Evolutionary conservation across 176 grass and related monocot genomes (phyloP), one percentile per base, ranked within the genome.

Genomic region (Eragrostis nindensis): DNA sequence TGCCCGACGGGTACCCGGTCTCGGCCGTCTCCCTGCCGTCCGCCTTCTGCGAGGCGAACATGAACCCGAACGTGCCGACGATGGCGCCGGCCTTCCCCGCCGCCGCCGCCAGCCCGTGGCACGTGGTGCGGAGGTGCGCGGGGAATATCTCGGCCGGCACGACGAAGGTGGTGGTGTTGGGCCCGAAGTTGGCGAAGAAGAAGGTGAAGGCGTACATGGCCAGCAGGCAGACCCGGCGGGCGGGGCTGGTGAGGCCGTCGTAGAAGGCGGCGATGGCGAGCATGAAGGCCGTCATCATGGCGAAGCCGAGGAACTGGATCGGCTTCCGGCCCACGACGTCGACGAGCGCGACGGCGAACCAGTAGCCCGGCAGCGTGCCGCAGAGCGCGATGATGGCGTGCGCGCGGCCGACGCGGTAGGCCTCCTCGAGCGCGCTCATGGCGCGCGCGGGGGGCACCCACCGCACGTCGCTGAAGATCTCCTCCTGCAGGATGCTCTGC

Each of bases 401-500:
- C 14, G 90, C 90, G 68, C 90, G 90, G 32, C 62, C 38, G 65
- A 89, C 83, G 45, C 87, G 86, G 74, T 70, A 86, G 3, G 88
- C 80, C 80, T 94, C 92, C 46, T 89, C 80, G n/a, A 94, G 78
- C 30, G 92, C 84, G 84, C 62, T 87, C 89, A 94, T 1, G 80
- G 79, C 80, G 86, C 84, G 1, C 89, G 86, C 59, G 90, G 76
- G 90, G 90, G 90, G 61, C 55, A 36, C 32, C 32, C 32, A 36
- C 32, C 79, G 73, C 75, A 89, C 32, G 32, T 83, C 55, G 38
- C 73, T 5, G 81, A 93, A 97, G 82, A 93, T 97, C 77, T 96
- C 93, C 79, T 96, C 92, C 63, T 96, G 90, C 79, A 92, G 90
- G 0, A 97, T 88, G 85, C 91, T 97, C 82, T 92, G 85, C 68